Base-by-base conservation (phyloP, 805 yeast genomes). In the Suhomyces xylopsoci region DNA sequence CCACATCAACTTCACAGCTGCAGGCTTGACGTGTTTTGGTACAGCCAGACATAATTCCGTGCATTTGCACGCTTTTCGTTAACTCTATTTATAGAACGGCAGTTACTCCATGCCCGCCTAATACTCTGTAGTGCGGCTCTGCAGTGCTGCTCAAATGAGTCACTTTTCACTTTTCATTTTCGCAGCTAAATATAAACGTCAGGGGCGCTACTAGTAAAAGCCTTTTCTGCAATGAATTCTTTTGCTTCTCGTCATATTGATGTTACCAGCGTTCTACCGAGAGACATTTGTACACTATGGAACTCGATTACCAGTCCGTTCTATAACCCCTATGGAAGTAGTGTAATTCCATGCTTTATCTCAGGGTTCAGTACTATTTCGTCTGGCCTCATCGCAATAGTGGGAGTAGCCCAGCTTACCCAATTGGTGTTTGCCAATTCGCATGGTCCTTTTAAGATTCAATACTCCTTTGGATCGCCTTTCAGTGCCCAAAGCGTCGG, bases 401-500 rank as follows among this genome's bases (percentile, higher is more conserved):
- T 53, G 20, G 56, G 47, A 5, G 24, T 50, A 7, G 17, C 14
- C 34, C 56, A 53, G 47, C 32, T 32, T 15, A n/a, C 36, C 28
- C 41, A 43, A n/a, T 43, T 50, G 47, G 19, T 47, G 36, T 51
- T 34, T 43, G 45, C 28, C 51, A 64, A 64, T 40, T 51, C 49
- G 42, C 61, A 52, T 36, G 68, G 68, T 7, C 61, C 61, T 7
- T 54, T 58, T 51, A 50, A 26, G 26, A 62, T 65, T 54, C 58
- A 60, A 51, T 63, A 63, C 55, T 54, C 64, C 28, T 65, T 65
- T 43, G 69, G 69, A 8, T 49, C 55, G 28, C 55, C 55, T 15
- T 52, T 52, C n/a, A 25, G 41, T 30, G 19, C 47, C 14, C 25
- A 38, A 14, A 52, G 55, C 26, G 55, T 52, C 17, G 55, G 55